Base-by-base conservation (phyloP, 257 asterid species). In the Plantago major region DNA sequence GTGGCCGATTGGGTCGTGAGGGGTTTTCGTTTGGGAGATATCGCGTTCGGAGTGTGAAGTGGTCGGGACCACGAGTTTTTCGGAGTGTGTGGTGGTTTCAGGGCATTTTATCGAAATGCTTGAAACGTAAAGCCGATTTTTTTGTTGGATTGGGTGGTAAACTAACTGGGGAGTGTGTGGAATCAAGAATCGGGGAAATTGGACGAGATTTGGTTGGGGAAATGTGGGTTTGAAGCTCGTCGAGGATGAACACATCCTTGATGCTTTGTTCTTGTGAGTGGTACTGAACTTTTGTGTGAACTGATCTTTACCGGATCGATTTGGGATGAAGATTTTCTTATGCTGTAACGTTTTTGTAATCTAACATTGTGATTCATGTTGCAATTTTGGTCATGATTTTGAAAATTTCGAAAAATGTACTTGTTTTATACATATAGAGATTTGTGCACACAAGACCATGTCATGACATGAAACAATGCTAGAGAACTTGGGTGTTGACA, bases 241-340 rank as follows among this genome's bases (percentile, higher is more conserved):
- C 44, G 62, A 85, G 76, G 84, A 73, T 87, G 96, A 85, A 88
- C 96, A 84, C 60, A 16, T 74, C 26, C 16, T n/a, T 10, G 49
- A 8, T 15, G 55, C 40, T 22, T 17, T 61, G 40, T 37, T 42
- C 15, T 9, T 62, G 22, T 17, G 13, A 15, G 2, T 13, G 18
- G 46, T 64, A 19, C 6, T n/a, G 12, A 55, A 1, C 2, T 0
- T 14, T 6, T 15, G 55, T 7, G 15, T 19, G 3, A 18, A 6
- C 3, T 46, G 19, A 42, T 58, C 4, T 52, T 50, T 38, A 11
- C 0, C 6, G 15, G 54, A 11, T 9, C 19, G 18, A 16, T 51
- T 48, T 60, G 8, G 15, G 40, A 11, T 17, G 13, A 15, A 33
- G 3, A 5, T 42, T 55, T 57, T 16, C 13, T 6, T 2, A 13